Percentiles rank a stretch among this genome's conserved stretches.
Conservation (phyloP, 805 yeast species). For the Candida nonsorbophila region DNA sequence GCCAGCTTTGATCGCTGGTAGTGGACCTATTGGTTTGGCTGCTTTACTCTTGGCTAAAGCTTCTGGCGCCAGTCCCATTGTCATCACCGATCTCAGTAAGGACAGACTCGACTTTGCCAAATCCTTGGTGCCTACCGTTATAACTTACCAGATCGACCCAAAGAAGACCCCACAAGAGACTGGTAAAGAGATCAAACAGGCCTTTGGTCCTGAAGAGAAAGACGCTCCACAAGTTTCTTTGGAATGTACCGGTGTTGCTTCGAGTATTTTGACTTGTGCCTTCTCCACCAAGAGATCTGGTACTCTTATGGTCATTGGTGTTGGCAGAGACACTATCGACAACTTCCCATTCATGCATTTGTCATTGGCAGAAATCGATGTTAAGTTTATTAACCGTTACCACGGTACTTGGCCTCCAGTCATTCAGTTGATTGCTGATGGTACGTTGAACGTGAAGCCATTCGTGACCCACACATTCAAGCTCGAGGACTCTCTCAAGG, state of each 20-base stretch:
- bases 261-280: slow-evolving; percentile 5
- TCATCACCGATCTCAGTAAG: slow-evolving; percentile 11
- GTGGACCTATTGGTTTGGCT: slow-evolving; percentile 15
- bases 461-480: slow-evolving; percentile 9
- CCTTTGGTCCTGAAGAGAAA: background rate
- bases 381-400: slow-evolving; percentile 7
- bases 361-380: slow-evolving; percentile 3
- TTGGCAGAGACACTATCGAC: background rate
- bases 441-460: background rate
- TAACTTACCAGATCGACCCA: too few species aligned
- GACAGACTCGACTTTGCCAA: slow-evolving; percentile 11
- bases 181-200: too few species aligned
- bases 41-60: slow-evolving; percentile 9
- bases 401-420: slow-evolving; percentile 4
- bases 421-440: slow-evolving; percentile 1
- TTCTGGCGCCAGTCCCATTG: slow-evolving; percentile 11
- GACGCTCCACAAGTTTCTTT: slow-evolving; percentile 13
- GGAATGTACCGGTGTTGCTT: slow-evolving; percentile 9
- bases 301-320: slow-evolving; percentile 3
- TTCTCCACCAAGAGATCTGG: slow-evolving; percentile 6
- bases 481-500: slow-evolving; percentile 9
- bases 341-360: background rate
- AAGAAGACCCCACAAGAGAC: too few species aligned
- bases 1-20: slow-evolving; percentile 11
- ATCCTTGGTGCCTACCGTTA: slow-evolving; percentile 1